Conservation (phyloP, 257 asterid genomes). For the Gardenia jasminoides region DNA sequence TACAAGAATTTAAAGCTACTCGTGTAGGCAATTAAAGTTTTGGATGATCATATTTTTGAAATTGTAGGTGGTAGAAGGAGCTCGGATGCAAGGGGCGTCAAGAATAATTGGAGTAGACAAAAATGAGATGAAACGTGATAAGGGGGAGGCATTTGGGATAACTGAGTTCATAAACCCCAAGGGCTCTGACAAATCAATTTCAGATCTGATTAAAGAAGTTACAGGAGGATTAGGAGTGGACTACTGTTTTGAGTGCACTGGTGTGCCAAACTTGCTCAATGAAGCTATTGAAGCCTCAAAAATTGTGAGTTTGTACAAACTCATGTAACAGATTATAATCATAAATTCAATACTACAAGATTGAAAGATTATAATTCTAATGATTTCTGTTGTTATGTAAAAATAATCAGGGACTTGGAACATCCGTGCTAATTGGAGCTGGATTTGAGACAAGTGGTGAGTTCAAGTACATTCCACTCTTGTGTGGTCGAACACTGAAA, state of each 20-base stretch:
- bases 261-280: conserved; percentile 54
- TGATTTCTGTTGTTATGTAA: background rate
- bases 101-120: conserved; percentile 66
- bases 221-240: conserved; percentile 78
- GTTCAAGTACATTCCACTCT: conserved; percentile 45
- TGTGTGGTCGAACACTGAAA: conserved; percentile 59
- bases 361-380: background rate
- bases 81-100: conserved; percentile 49
- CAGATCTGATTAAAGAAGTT: conserved; percentile 58
- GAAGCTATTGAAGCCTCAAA: conserved; percentile 69
- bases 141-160: conserved; percentile 56
- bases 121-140: conserved; percentile 52
- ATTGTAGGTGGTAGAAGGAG: conserved; percentile 60
- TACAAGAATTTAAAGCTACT: too few relatives aligned
- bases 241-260: conserved; percentile 66
- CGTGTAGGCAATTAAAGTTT: background rate
- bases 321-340: background rate
- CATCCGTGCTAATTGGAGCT: conserved; percentile 26
- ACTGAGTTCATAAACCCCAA: conserved; percentile 72
- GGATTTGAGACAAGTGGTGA: conserved; percentile 25
- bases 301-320: conserved; percentile 38
- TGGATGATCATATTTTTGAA: background rate
- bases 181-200: conserved; percentile 40
- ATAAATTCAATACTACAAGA: background rate
- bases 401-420: conserved; percentile 28